Evolutionary conservation across 2,329 filamentous ascomycete genomes (phyloP).

Genomic region (Stachybotrys elegans): DNA sequence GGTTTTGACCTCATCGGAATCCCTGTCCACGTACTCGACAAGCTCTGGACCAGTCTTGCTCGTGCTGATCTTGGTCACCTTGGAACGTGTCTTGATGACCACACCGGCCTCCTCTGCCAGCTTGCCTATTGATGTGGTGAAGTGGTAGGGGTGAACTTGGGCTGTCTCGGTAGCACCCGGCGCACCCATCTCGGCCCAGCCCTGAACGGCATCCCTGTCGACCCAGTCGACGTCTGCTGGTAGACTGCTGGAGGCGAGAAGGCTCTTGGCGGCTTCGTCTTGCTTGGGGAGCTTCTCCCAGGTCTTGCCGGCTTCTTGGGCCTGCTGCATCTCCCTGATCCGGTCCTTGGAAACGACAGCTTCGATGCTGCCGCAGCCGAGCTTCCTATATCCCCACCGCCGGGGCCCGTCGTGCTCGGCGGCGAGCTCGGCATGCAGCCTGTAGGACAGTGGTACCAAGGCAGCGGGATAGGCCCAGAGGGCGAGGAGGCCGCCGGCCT

Average conservation of each 20-base stretch:
- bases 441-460: constrained; percentile 82
- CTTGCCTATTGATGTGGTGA: constrained; percentile 78
- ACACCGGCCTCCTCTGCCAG: constrained; percentile 67
- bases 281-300: constrained; percentile 62
- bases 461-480: constrained; percentile 85
- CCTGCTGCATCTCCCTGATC: constrained; percentile 22
- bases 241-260: constrained; percentile 54
- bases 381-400: constrained; percentile 79
- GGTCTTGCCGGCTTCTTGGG: constrained; percentile 30
- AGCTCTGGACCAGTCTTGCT: constrained; percentile 47
- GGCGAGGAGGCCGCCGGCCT: constrained; percentile 85
- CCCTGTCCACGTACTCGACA: constrained; percentile 55
- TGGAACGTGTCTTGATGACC: constrained; percentile 60
- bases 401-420: constrained; percentile 72
- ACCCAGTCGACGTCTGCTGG: constrained; percentile 85
- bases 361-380: constrained; percentile 64
- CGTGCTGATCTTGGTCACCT: constrained; percentile 63
- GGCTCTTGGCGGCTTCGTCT: constrained; percentile 38
- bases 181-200: constrained; percentile 77
- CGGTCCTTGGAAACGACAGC: constrained; percentile 31
- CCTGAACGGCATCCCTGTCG: constrained; percentile 56
- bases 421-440: constrained; percentile 78
- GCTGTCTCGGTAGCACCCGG: constrained; percentile 70
- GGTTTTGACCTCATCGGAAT: constrained; percentile 25
- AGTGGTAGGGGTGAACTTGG: constrained; percentile 88